Conservation (phyloP, 2,329 filamentous ascomycete species). For the Penicillium rolfsii region DNA sequence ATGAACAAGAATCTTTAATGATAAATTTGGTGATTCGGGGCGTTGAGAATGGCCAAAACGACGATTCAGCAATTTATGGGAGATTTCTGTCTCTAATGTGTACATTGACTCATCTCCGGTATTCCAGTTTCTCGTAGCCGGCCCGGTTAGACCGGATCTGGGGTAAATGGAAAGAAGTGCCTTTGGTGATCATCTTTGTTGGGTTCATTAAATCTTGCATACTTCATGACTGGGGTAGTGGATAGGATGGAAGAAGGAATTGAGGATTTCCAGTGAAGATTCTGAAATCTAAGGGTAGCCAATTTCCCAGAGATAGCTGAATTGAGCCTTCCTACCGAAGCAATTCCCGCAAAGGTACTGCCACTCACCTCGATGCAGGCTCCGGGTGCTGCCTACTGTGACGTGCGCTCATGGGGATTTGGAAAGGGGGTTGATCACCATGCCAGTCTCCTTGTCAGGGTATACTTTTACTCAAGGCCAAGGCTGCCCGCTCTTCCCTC, state of each 20-base stretch:
- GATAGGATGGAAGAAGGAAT: background rate
- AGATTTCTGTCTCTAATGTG: background rate
- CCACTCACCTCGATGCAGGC: background rate
- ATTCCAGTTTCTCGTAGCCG: background rate
- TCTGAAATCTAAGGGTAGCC: background rate
- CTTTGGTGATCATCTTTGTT: background rate
- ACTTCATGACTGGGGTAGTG: background rate
- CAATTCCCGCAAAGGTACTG: background rate
- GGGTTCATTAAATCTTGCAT: background rate
- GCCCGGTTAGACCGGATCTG: slow-evolving; percentile 5
- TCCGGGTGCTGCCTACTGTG: background rate
- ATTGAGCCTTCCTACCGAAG: background rate
- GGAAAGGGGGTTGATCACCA: no score
- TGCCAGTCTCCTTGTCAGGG: background rate
- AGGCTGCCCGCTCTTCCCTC: no score
- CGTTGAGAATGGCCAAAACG: background rate
- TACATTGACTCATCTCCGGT: background rate
- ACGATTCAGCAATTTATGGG: background rate
- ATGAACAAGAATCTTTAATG: background rate
- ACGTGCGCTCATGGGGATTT: background rate
- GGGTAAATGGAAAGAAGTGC: background rate
- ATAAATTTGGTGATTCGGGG: background rate
- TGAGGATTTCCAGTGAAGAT: background rate
- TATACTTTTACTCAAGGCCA: no score
- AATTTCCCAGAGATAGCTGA: background rate